phyloP scores from a whole-genome alignment of 371 early-diverging fungal species.

The Mortierella sp. region DNA sequence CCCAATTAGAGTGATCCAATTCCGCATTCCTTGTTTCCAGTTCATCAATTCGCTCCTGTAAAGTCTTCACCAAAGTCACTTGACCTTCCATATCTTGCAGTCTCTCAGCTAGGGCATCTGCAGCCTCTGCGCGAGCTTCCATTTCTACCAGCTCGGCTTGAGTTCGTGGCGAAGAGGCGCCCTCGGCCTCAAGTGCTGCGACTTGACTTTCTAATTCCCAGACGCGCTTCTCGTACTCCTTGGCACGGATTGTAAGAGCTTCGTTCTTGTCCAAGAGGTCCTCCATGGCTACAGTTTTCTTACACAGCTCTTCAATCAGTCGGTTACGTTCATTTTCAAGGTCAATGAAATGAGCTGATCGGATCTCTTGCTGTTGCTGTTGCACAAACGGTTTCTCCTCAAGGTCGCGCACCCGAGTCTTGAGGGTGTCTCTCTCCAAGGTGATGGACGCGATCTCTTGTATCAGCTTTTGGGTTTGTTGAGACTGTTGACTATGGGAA shows the following conservation, averaged over 20 bases:
- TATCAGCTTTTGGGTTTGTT: slow-evolving; percentile 30
- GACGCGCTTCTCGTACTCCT: slow-evolving; percentile 50
- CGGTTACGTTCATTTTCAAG: slow-evolving; percentile 52
- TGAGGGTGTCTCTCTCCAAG: slow-evolving; percentile 43
- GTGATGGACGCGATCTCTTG: slow-evolving; percentile 35
- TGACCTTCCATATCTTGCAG: slow-evolving; percentile 50
- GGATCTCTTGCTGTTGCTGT: slow-evolving; percentile 27
- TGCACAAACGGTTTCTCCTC: slow-evolving; percentile 43
- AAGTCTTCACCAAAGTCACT: slow-evolving; percentile 32
- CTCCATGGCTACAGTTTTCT: slow-evolving; percentile 50
- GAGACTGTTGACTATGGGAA: slow-evolving; percentile 15
- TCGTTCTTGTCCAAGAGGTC: slow-evolving; percentile 50
- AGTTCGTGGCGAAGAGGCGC: slow-evolving; percentile 17
- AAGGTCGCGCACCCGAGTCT: slow-evolving; percentile 39
- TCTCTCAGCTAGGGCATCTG: slow-evolving; percentile 40
- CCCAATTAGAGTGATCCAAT: slow-evolving; percentile 50
- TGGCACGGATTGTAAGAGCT: slow-evolving; percentile 33
- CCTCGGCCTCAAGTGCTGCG: slow-evolving; percentile 31
- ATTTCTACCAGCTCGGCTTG: slow-evolving; percentile 44
- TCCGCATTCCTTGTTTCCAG: slow-evolving; percentile 50
- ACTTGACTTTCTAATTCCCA: slow-evolving; percentile 49
- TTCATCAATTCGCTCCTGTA: slow-evolving; percentile 47
- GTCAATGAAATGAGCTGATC: slow-evolving; percentile 40
- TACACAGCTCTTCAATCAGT: slow-evolving; percentile 39
- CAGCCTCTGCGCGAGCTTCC: slow-evolving; percentile 45